Conservation (phyloP, 495 filamentous ascomycete species). For the Pseudomonodictys pantanalensis region DNA sequence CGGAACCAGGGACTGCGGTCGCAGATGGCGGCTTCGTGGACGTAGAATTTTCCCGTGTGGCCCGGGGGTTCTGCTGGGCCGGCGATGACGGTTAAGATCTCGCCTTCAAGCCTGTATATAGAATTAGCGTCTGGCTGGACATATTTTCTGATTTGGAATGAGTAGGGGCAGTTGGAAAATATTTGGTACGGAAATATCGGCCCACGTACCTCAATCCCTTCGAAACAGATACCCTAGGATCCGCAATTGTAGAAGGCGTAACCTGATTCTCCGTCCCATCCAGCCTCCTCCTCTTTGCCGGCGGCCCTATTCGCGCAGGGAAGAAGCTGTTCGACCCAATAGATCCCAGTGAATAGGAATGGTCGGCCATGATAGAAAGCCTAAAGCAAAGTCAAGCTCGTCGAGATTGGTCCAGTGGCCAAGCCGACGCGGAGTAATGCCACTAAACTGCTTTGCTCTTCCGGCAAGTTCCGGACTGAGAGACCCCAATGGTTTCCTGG, state of each 20-base stretch:
- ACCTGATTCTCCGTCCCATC: background rate
- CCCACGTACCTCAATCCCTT: background rate
- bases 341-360: background rate
- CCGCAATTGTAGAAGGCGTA: background rate
- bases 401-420: too few species aligned
- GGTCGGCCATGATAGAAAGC: background rate
- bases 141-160: background rate
- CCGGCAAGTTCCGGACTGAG: too few species aligned
- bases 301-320: too few species aligned
- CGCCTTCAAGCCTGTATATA: conserved; percentile 5
- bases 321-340: background rate
- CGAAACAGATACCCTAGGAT: background rate
- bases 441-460: too few species aligned
- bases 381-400: too few species aligned
- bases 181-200: background rate
- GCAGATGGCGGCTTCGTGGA: conserved; percentile 23
- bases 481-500: too few species aligned
- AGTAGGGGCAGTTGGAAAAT: background rate
- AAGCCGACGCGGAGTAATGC: too few species aligned
- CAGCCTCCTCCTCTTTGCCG: background rate
- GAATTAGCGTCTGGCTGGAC: background rate
- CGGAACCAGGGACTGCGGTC: conserved; percentile 15
- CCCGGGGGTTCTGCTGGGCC: conserved; percentile 1
- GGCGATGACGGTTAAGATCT: conserved; percentile 7
- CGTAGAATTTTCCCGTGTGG: conserved; percentile 2